A percentile compares a stretch with the other conserved stretches of the same genome.
These are phyloP conservation scores for Stemphylium lycopersici DNA, from an alignment of 2,329 filamentous ascomycete genomes.

Conservation along the genomic window DNA sequence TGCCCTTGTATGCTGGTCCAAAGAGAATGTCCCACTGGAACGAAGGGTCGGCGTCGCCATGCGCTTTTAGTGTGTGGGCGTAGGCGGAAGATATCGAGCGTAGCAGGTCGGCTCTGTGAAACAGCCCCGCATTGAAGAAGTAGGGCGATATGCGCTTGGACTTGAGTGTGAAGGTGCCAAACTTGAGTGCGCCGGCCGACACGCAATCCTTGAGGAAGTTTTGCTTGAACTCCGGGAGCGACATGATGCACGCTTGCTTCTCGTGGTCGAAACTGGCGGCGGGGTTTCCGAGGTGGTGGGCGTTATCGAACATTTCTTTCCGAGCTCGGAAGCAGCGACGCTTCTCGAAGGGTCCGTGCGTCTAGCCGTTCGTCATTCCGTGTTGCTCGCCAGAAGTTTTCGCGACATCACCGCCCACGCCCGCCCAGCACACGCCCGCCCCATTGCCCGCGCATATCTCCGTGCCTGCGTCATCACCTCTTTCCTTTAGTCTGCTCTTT, in stretches of 20 bases:
- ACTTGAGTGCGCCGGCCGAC: constrained; percentile 73
- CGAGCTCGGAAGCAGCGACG: constrained; percentile 38
- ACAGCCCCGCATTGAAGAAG: constrained; percentile 96
- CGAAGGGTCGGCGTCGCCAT: constrained; percentile 50
- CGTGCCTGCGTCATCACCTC: constrained; percentile 12
- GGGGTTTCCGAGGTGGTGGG: constrained; percentile 9
- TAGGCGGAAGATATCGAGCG: constrained; percentile 81
- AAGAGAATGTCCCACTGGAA: constrained; percentile 84
- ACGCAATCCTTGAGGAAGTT: constrained; percentile 74
- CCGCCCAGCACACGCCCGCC: constrained; percentile 18
- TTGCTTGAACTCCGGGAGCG: constrained; percentile 61
- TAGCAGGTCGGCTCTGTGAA: constrained; percentile 81
- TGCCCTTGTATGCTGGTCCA: constrained; percentile 95
- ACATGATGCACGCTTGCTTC: constrained; percentile 13
- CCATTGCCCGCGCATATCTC: constrained; percentile 39
- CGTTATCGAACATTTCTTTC: constrained; percentile 26
- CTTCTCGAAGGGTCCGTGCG: constrained; percentile 34
- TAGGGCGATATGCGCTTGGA: constrained; percentile 90
- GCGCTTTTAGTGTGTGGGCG: constrained; percentile 64
- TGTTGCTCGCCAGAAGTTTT: constrained; percentile 39
- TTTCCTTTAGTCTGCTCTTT: constrained; percentile 13
- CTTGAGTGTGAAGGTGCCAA: constrained; percentile 88
- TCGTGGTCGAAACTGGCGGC: background rate
- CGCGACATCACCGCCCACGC: constrained; percentile 29
- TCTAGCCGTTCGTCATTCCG: constrained; percentile 23